phyloP scores from a whole-genome alignment of 768 basidiomycete genomes.

The Naganishia vaughanmartiniae region DNA sequence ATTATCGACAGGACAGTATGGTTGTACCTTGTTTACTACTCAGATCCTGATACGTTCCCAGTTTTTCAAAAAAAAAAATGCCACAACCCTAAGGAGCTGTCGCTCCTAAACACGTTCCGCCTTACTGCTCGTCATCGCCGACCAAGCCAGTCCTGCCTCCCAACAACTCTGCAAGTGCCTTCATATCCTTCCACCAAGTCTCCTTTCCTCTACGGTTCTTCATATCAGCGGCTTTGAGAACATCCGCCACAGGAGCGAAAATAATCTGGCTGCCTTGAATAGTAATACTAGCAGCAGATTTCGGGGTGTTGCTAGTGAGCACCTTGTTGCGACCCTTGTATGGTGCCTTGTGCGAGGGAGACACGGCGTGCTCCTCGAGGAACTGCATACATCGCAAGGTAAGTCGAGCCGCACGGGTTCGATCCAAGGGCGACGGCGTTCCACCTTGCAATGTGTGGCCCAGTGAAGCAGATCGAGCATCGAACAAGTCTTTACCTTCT shows the following conservation, averaged over 20 bases:
- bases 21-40: not conserved
- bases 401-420: slow-evolving; percentile 82
- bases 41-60: not conserved
- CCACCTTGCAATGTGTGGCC: slow-evolving; percentile 97
- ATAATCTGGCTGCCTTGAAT: slow-evolving; percentile 76
- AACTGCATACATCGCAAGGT: slow-evolving; percentile 91
- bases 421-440: slow-evolving; percentile 90
- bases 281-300: slow-evolving; percentile 83
- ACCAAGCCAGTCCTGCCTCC: slow-evolving; percentile 52
- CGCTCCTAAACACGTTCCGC: not conserved
- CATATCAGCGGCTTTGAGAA: slow-evolving; percentile 86
- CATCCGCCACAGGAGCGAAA: slow-evolving; percentile 80
- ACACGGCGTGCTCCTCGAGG: slow-evolving; percentile 75
- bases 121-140: not conserved
- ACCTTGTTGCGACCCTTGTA: slow-evolving; percentile 57
- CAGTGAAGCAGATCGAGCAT: slow-evolving; percentile 89
- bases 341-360: slow-evolving; percentile 57
- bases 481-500: slow-evolving; percentile 87
- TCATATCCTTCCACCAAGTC: slow-evolving; percentile 73
- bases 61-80: not conserved
- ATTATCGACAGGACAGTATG: not conserved
- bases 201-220: slow-evolving; percentile 75
- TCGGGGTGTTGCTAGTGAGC: slow-evolving; percentile 45
- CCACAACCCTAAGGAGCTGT: not conserved
- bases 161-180: slow-evolving; percentile 70